Evolutionary conservation across 2,329 filamentous ascomycete species (phyloP), one percentile per base, ranked within the genome.

Genomic region (Hypoxylon sp.): DNA sequence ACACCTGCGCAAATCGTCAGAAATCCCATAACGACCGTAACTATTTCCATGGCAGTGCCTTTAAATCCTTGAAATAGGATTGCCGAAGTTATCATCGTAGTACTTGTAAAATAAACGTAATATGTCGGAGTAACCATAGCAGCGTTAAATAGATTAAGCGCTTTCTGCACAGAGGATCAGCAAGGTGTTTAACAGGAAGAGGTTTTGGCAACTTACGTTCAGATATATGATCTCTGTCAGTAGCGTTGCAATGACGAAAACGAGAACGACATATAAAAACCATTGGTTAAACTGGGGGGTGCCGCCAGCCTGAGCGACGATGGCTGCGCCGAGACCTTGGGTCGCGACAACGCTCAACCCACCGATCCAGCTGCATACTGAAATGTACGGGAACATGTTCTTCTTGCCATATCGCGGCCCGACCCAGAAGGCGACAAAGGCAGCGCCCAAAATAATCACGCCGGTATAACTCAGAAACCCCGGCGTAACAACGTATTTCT

Each of bases 51-150:
- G 0, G 83, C 79, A 0, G 90, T 90, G 25, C 93, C 94, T 67
- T 96, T 93, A 80, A 99, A 97, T 5, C 94, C 94, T 57, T 86
- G 87, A 73, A 97, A 97, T 2, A 99, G 78, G 35, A 99, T 86
- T 3, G 92, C 89, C 0, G 93, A 97, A 4, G 92, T 95, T 62
- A 97, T 83, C 60, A 99, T 97, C 13, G 94, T 97, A 4, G 91
- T 89, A 63, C 88, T 96, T 27, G 94, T 99, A 70, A 99, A 99
- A 76, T 95, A 93, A 60, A 99, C 94, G 71, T 99, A 99, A 75
- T 99, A 99, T 2, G 94, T 99, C 0, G 94, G 94, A 0, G 94
- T 99, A 52, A 99, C 94, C 60, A 99, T 82, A 5, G 94, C 93
- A 26, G 94, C 94, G 66, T 99, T 97, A 79, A 93, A 97, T 38